Evolutionary conservation across 305 asterid species (phyloP).

Genomic region (Vinca major): DNA sequence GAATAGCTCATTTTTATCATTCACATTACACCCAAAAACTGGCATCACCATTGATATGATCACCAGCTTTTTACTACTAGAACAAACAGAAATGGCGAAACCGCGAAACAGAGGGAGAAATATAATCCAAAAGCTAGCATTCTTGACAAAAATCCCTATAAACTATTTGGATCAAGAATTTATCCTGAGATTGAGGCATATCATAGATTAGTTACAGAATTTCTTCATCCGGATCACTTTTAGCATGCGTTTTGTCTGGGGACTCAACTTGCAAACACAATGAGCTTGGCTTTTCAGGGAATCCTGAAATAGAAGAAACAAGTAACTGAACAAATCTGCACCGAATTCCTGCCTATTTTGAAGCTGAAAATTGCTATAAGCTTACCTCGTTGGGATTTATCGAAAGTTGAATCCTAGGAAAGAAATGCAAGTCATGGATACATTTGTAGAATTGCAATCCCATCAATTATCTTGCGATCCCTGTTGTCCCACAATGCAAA

Average conservation of each 20-base stretch:
- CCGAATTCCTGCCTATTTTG: not conserved
- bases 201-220: not conserved
- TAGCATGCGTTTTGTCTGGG: not conserved
- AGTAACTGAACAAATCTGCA: not conserved
- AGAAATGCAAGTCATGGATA: not conserved
- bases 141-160: too few species aligned
- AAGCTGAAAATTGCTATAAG: not conserved
- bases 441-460: not conserved
- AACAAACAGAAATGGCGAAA: not conserved
- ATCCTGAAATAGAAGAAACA: not conserved
- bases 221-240: not conserved
- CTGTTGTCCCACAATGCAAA: not conserved
- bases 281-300: not conserved
- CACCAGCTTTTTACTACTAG: not conserved
- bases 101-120: not conserved
- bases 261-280: too few species aligned
- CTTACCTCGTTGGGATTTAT: not conserved
- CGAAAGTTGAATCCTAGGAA: not conserved
- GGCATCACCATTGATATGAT: too few species aligned
- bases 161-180: too few species aligned
- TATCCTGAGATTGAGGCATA: not conserved
- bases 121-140: too few species aligned
- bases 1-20: too few species aligned
- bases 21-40: too few species aligned
- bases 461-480: not conserved